Percentiles rank a stretch among this genome's conserved stretches.
These are phyloP conservation scores for Lenwebbia sp. DNA, from an alignment of 345 rosid genomes.

Conservation along the genomic window DNA sequence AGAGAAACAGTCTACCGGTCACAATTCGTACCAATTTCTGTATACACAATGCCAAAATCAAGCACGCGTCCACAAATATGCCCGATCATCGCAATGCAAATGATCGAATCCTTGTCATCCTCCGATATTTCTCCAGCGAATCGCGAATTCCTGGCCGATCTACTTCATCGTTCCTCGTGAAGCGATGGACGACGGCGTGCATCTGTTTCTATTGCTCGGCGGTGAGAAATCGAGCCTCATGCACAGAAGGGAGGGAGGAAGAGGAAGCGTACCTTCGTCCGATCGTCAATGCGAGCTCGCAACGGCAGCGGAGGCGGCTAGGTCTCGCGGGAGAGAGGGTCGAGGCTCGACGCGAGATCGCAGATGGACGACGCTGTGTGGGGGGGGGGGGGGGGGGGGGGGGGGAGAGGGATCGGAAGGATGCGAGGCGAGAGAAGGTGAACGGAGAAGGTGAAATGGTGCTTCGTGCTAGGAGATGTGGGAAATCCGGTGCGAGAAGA, in stretches of 20 bases:
- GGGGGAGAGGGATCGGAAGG: not conserved
- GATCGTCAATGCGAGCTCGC: not conserved
- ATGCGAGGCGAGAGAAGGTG: not conserved
- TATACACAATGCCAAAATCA: not conserved
- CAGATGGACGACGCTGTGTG: not conserved
- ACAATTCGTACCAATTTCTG: not conserved
- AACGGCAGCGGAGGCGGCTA: not conserved
- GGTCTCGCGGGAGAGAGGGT: not conserved
- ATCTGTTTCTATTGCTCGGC: not conserved
- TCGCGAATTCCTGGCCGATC: not conserved
- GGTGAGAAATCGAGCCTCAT: not conserved
- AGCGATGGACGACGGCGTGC: not conserved
- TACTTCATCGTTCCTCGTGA: not conserved
- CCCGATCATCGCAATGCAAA: not conserved
- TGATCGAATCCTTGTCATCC: not conserved
- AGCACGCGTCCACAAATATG: not conserved
- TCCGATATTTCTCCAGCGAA: not conserved
- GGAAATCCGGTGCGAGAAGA: not conserved
- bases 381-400: not conserved
- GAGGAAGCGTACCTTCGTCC: not conserved
- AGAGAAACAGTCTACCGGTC: not conserved
- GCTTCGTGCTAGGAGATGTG: not conserved
- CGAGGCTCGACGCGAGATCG: not conserved
- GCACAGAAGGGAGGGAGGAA: not conserved
- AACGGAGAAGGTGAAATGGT: not conserved